Percentiles rank a stretch among this genome's conserved stretches.
phyloP scores from a whole-genome alignment of 208 protist species.

The Herpetomonas samuelpessoai region DNA sequence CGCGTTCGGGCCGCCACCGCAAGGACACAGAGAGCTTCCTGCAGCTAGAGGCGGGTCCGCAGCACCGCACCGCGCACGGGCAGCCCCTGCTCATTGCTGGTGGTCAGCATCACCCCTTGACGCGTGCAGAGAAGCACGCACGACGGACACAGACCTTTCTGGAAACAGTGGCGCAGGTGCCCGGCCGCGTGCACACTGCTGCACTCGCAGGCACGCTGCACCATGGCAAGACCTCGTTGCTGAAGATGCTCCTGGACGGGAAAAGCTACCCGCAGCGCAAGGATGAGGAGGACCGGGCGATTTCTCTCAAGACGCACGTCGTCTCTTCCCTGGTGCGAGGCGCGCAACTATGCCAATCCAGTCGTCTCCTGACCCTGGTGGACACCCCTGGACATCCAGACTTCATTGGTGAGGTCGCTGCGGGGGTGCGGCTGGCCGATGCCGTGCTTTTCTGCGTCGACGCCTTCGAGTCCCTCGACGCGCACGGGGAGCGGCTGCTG shows the following conservation, averaged over 20 bases:
- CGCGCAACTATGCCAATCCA: conserved; percentile 36
- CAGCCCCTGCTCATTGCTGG: neutral
- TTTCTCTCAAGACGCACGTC: conserved; percentile 72
- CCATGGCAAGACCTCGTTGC: conserved; percentile 97
- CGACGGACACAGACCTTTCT: conserved; percentile 28
- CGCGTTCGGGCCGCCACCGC: conserved; percentile 10
- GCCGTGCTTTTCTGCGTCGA: conserved; percentile 97
- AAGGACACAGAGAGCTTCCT: conserved; percentile 28
- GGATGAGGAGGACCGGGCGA: conserved; percentile 59
- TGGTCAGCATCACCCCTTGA: no score
- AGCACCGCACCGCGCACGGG: neutral
- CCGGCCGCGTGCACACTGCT: conserved; percentile 93
- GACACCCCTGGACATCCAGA: conserved; percentile 99
- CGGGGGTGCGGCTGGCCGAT: conserved; percentile 94
- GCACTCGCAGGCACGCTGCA: conserved; percentile 94
- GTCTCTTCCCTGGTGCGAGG: conserved; percentile 48
- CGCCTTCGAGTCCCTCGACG: conserved; percentile 95
- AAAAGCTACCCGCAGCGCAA: conserved; percentile 38
- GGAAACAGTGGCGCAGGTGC: conserved; percentile 41
- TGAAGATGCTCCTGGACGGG: conserved; percentile 75
- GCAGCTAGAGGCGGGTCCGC: conserved; percentile 26
- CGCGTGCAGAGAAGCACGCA: neutral
- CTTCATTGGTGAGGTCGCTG: conserved; percentile 95
- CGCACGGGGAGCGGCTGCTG: conserved; percentile 83
- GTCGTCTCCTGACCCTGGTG: conserved; percentile 94